Conservation (phyloP, 805 yeast species). For the Spathaspora gorwiae region DNA sequence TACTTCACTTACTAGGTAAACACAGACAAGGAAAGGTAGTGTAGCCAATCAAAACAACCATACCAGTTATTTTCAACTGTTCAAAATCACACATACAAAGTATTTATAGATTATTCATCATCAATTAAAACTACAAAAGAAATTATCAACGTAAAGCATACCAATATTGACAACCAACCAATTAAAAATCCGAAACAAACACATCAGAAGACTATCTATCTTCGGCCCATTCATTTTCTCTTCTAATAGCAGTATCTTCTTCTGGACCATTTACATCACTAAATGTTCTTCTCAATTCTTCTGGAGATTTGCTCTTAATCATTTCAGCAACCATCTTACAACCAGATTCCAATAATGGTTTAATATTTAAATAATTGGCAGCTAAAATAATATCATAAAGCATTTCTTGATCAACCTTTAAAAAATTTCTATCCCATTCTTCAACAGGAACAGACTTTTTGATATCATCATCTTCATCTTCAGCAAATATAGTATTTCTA, state of each 20-base stretch:
- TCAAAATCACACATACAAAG: no score
- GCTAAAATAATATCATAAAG: constrained; percentile 75
- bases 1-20: no score
- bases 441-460: constrained; percentile 88
- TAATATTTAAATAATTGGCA: constrained; percentile 74
- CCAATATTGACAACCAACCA: no score
- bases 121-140: no score
- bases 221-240: constrained; percentile 90
- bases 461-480: constrained; percentile 76
- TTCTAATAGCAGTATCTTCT: constrained; percentile 81
- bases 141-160: no score
- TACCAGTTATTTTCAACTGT: no score
- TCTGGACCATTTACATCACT: constrained; percentile 81
- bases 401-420: constrained; percentile 91
- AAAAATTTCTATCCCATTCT: constrained; percentile 92
- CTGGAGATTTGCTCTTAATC: constrained; percentile 78
- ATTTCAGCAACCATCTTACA: constrained; percentile 80
- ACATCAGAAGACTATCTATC: constrained; percentile 45
- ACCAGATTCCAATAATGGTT: constrained; percentile 71
- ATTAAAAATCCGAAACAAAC: no score
- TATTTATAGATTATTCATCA: no score
- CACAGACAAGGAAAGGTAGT: no score
- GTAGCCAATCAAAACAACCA: no score
- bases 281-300: constrained; percentile 74
- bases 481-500: constrained; percentile 71